Base-by-base conservation (phyloP, 2,329 filamentous ascomycete species). In the Aspergillus candidus region DNA sequence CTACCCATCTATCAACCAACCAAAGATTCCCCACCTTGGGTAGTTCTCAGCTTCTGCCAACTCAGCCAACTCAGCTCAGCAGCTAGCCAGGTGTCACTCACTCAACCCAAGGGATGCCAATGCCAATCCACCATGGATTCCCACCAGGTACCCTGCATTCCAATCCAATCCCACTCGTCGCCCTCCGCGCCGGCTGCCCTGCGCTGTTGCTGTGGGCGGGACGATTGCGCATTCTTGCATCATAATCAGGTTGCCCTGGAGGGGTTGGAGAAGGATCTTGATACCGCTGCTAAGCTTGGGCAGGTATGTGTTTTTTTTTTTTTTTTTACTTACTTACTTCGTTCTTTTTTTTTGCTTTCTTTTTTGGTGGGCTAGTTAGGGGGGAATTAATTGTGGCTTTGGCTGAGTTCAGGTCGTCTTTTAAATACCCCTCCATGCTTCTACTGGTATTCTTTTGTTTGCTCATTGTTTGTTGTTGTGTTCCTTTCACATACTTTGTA, bases 241-340 rank as follows among this genome's bases (percentile, higher is more conserved):
- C 84, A 90, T 69, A 96, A 91, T 69, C 83, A 82, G 65, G 76
- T 78, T 36, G 76, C 88, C 50, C 75, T 97, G 37, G 83, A 88
- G 56, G 84, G 80, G 49, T 77, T 97, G 52, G 91, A 97, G 69
- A 85, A 84, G 57, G 88, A 96, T 70, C 86, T 96, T 42, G 82
- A 83, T 57, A 88, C 81, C 41, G 93, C 93, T 33, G 93, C 89
- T 38, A 79, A 85, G 63, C 78, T 96, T 58, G 93, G 93, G 53
- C 87, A 96, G 86, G 91, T 96, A 84, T 63, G 87, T 80, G 48
- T 41, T 43, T 29, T 43, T 47, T 43, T 47, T 43, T 44, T 45
- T 47, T 48, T 45, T 30, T 40, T 37, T 46, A 40, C 27, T 45
- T 35, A 38, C 44, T 45, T 40, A 11, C 29, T n/a, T n/a, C n/a